Conservation (phyloP, 352 stramenopile genomes). For the Globisporangium mamillatum region DNA sequence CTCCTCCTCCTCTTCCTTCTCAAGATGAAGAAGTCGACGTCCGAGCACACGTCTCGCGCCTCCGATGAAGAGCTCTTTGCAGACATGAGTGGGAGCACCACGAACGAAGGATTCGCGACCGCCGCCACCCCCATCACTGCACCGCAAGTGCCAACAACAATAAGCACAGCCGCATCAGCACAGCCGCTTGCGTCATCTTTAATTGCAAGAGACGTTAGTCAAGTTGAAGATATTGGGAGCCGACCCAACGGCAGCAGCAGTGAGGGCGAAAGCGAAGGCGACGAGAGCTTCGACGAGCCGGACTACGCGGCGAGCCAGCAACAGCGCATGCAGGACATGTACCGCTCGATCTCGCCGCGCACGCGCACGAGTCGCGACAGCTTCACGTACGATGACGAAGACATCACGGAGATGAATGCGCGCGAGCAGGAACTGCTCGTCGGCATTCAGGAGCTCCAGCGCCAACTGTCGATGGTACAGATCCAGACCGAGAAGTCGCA, state of each 20-base stretch:
- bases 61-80: constrained; percentile 14
- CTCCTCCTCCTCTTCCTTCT: neutral
- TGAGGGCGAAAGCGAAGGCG: constrained; percentile 12
- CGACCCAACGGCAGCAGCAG: neutral
- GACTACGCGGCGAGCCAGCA: constrained; percentile 17
- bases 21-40: constrained; percentile 2
- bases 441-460: constrained; percentile 90
- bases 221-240: constrained; percentile 16
- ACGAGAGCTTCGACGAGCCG: constrained; percentile 17
- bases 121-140: neutral
- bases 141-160: neutral
- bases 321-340: constrained; percentile 26
- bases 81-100: constrained; percentile 8
- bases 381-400: constrained; percentile 57
- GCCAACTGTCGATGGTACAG: constrained; percentile 85
- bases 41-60: constrained; percentile 3
- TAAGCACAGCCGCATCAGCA: neutral
- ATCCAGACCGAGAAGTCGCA: constrained; percentile 78
- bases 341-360: constrained; percentile 27
- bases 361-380: constrained; percentile 15
- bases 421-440: constrained; percentile 86
- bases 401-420: constrained; percentile 72
- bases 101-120: neutral
- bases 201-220: constrained; percentile 5
- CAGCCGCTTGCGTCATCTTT: neutral